Base-by-base conservation (phyloP, 2,329 filamentous ascomycete genomes). In the Aureobasidium sp. region DNA sequence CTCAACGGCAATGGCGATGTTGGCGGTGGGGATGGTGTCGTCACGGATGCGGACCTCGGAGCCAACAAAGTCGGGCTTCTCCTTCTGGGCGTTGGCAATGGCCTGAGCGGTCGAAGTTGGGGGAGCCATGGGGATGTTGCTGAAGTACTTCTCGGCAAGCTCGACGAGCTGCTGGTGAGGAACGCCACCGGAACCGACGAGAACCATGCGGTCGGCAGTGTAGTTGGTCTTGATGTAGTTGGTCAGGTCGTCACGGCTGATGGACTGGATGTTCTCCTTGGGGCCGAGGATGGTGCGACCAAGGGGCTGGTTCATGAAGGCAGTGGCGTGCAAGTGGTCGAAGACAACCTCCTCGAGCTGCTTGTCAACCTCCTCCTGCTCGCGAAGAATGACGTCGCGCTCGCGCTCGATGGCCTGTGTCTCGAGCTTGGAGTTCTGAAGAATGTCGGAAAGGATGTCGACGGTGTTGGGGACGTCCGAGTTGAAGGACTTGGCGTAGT, bases 141-240 rank as follows among this genome's bases (percentile, higher is more conserved):
- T 78, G 73, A 98, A 97, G 81, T 97, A 81, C 81, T 96, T 88
- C 79, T 98, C 91, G 62, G 93, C 93, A 61, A 98, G 84, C 69
- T 91, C 85, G 66, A 98, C 93, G 57, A 98, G 85, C 77, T 95
- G 80, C 70, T 90, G 81, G 75, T 98, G 93, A 61, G 91, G 89
- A 60, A 98, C 79, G 65, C 93, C 93, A 73, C 93, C 93, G 61
- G 93, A 85, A 70, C 90, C 90, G 63, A 96, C 93, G 42, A 98
- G 86, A 61, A 98, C 91, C 91, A 98, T 98, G 73, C 94, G 90
- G 77, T 98, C 93, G 61, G 93, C 91, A 55, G 90, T 96, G 81
- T 98, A 98, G 83, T 98, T 98, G 77, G 83, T 93, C 81, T 95
- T 95, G 81, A 98, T 97, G 79, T 98, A 98, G 78, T 87, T 87